Evolutionary conservation across 768 basidiomycete genomes (phyloP).

Genomic region (Psilocybe subaeruginosa): DNA sequence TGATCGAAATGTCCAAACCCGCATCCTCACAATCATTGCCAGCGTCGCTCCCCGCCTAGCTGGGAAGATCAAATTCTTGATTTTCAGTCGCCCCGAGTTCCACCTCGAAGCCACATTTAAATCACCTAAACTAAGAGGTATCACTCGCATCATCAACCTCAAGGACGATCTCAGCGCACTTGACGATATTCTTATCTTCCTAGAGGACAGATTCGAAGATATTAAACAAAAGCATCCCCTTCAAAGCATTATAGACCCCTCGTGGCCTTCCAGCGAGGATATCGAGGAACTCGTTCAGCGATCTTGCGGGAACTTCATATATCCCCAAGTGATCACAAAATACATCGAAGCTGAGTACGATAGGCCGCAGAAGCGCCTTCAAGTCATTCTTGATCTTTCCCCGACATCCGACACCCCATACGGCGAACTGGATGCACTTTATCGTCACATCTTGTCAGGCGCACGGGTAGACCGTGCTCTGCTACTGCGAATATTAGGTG

Average conservation of each 20-base stretch:
- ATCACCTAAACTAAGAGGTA: too few relatives aligned
- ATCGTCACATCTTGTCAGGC: too few relatives aligned
- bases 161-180: neutral
- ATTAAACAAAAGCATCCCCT: conserved; percentile 9
- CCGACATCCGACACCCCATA: too few relatives aligned
- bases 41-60: neutral
- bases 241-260: neutral
- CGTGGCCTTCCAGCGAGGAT: neutral
- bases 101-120: conserved; percentile 1
- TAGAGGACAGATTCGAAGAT: neutral
- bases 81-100: conserved; percentile 9
- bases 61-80: conserved; percentile 8
- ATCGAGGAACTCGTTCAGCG: neutral
- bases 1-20: neutral
- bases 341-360: too few relatives aligned
- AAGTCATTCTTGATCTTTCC: too few relatives aligned
- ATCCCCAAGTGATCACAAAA: too few relatives aligned
- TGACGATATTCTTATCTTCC: conserved; percentile 8
- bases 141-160: neutral
- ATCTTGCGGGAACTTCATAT: neutral
- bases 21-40: neutral
- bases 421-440: too few relatives aligned
- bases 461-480: too few relatives aligned
- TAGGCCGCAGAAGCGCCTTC: too few relatives aligned
- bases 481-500: too few relatives aligned